A percentile compares a stretch with the other conserved stretches of the same genome.
Evolutionary conservation across 2,329 filamentous ascomycete species (phyloP).

Genomic region (Cladophialophora exuberans): DNA sequence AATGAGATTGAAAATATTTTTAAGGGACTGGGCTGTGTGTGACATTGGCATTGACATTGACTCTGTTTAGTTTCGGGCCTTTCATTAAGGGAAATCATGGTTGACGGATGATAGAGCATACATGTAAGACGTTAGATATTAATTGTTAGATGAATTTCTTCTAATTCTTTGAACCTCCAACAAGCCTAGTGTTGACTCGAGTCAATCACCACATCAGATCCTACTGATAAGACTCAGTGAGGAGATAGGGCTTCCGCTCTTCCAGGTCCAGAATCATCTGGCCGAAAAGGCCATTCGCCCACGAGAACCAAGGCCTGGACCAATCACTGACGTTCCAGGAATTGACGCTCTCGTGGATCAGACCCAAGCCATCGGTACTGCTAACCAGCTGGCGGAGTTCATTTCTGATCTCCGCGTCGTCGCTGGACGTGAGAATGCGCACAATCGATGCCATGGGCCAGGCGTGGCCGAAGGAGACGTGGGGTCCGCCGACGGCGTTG

Average conservation of each 20-base stretch:
- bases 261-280: constrained; percentile 10
- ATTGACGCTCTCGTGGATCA: constrained; percentile 91
- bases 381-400: constrained; percentile 74
- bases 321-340: constrained; percentile 60
- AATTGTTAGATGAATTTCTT: too few relatives aligned
- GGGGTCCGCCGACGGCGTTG: constrained; percentile 81
- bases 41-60: too few relatives aligned
- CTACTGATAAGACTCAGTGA: constrained; percentile 4
- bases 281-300: constrained; percentile 93
- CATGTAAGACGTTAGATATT: too few relatives aligned
- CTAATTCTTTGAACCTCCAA: too few relatives aligned
- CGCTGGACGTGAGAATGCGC: constrained; percentile 83
- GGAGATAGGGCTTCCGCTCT: constrained; percentile 6
- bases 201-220: neutral
- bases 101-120: too few relatives aligned
- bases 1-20: too few relatives aligned
- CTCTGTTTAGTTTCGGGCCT: too few relatives aligned
- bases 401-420: constrained; percentile 71
- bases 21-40: too few relatives aligned
- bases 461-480: constrained; percentile 78
- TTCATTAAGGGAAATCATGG: too few relatives aligned
- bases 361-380: constrained; percentile 69
- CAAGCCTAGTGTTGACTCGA: too few relatives aligned
- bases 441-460: constrained; percentile 97
- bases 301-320: constrained; percentile 76